Evolutionary conservation across 1,284 basidiomycete species (phyloP), one percentile per base, ranked within the genome.

Genomic region (Schizophyllum commune): DNA sequence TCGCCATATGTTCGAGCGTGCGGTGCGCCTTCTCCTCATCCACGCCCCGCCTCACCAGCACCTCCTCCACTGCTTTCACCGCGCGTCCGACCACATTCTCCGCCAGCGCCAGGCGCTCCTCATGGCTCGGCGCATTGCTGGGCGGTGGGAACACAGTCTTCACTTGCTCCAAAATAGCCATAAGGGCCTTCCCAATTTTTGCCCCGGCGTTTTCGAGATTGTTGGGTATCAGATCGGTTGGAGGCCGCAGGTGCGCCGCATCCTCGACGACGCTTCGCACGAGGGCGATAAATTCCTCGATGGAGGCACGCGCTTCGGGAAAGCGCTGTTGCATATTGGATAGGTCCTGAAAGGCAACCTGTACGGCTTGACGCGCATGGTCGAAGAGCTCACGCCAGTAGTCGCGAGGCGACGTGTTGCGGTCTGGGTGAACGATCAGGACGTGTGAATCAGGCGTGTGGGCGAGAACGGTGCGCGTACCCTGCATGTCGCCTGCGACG

Each of bases 131-230:
- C 17, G 66, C 68, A 21, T 68, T 52, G 47, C 69, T 63, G 21
- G 69, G 72, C 6, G 68, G 63, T 1, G 70, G 64, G 57, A 73
- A 68, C 60, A 70, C 68, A 0, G 57, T 61, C 55, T 67, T 57
- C 5, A 74, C 56, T 17, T 67, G 56, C 34, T 69, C 60, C 32
- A 71, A 56, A 19, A 70, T 61, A 1, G 55, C 47, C 15, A 58
- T 64, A 4, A 72, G 60, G 34, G 68, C 67, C 1, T 5, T 27
- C 13, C 66, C 65, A 3, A 73, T 57, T 20, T 63, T 61, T 13
- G 60, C 60, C 2, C 61, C 62, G 19, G 72, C 55, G 11, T 63
- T 63, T 4, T 69, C 63, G n/a, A 47, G 9, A 8, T 47, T 47
- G 39, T 47, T 27, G 27, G 27, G 27, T 27, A 27, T 5, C 27